A percentile compares a stretch with the other conserved stretches of the same genome.
Evolutionary conservation across 1,139 yeast species (phyloP).

Genomic region (Geotrichum cucujoidarum): DNA sequence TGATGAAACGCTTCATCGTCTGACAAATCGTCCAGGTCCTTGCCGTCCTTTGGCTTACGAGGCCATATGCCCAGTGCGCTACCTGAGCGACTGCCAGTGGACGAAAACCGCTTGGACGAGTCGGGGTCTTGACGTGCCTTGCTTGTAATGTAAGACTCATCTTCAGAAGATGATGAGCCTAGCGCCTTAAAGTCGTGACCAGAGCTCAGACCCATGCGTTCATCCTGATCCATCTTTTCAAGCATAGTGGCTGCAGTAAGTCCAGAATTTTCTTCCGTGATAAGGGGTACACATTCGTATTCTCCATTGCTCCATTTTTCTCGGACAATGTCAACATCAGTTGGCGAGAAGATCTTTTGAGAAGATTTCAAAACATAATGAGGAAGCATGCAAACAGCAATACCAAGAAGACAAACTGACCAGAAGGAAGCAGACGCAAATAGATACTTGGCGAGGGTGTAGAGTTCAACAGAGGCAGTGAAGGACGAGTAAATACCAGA

Average conservation of each 20-base stretch:
- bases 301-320: conserved; percentile 44
- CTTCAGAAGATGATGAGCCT: background rate
- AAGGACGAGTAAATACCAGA: conserved; percentile 84
- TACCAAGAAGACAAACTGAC: conserved; percentile 74
- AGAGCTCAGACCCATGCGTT: conserved; percentile 1
- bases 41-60: background rate
- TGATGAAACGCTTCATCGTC: conserved; percentile 11
- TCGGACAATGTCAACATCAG: conserved; percentile 79
- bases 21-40: conserved; percentile 2
- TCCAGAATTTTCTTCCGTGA: conserved; percentile 18
- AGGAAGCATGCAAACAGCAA: conserved; percentile 69
- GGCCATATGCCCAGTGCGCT: background rate
- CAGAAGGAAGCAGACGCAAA: conserved; percentile 72
- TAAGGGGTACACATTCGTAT: conserved; percentile 22
- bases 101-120: conserved; percentile 3
- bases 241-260: conserved; percentile 18
- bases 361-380: conserved; percentile 62
- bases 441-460: conserved; percentile 67
- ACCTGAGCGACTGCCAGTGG: background rate
- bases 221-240: conserved; percentile 13
- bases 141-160: background rate
- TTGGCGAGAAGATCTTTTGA: conserved; percentile 61
- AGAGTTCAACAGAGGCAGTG: conserved; percentile 60
- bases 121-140: background rate
- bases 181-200: background rate